Base-by-base conservation (phyloP, 257 asterid species). In the Solanum raphanifolium region DNA sequence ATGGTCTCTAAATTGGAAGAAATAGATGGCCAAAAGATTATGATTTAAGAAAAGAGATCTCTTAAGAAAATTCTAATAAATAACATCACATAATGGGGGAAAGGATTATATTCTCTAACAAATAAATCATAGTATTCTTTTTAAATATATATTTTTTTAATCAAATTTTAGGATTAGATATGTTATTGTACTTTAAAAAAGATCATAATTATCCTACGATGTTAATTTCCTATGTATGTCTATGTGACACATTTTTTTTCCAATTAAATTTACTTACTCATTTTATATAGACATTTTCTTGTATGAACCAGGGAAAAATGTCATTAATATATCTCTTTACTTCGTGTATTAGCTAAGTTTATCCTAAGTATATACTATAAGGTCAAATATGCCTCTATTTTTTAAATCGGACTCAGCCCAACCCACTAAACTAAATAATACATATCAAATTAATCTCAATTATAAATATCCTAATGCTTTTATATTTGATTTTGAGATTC, bases 231-330 rank as follows among this genome's bases (percentile, higher is more conserved):
- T 18, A 55, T 55, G 0, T 55, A 18, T 18, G 10, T 1, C 9
- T 52, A 55, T 2, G 0, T 20, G 62, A 18, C 10, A 52, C 4
- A 2, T 52, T 18, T 2, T 52, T 16, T 18, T 0, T 0, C 0
- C 7, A 46, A 18, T 52, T 6, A 52, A 18, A 52, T 52, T 18
- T 6, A 52, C n/a, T 52, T 16, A 16, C 0, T 48, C 9, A 1
- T 52, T 52, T 52, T 52, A 0, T 18, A 52, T 52, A 52, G 23
- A 52, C 0, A 52, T 52, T 52, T 52, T 52, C 9, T 52, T 2
- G 23, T 52, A 6, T 52, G 4, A 52, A 52, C 9, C 4, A 52
- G 0, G 1, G 7, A 2, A 2, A 52, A 52, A 52, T 0, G 60
- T 52, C 62, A 52, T 16, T 0, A 55, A 55, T 18, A 55, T 55